Percentiles rank a stretch among this genome's conserved stretches.
These are phyloP conservation scores for Plasmopara halstedii DNA, from an alignment of 352 stramenopile species.

Conservation along the genomic window DNA sequence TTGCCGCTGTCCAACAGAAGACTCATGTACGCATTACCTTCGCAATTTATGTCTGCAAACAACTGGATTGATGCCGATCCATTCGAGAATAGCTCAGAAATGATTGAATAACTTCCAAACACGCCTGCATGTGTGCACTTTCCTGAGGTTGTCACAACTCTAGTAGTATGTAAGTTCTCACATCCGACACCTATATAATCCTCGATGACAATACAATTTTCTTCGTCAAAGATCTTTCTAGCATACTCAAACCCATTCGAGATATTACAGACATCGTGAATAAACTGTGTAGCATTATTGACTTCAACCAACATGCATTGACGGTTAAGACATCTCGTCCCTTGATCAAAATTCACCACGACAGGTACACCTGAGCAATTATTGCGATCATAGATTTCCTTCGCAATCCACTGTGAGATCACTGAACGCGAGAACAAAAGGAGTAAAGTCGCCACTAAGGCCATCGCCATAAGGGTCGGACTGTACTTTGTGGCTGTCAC, in stretches of 20 bases:
- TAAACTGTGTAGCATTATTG: constrained; percentile 8
- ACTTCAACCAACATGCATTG: constrained; percentile 6
- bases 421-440: constrained; percentile 2
- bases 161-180: constrained; percentile 11
- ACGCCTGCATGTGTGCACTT: constrained; percentile 7
- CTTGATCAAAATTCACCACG: constrained; percentile 3
- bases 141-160: constrained; percentile 11
- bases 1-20: constrained; percentile 13
- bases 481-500: not conserved
- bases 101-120: constrained; percentile 13
- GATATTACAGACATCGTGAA: constrained; percentile 13
- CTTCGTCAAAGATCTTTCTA: constrained; percentile 8
- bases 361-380: constrained; percentile 12
- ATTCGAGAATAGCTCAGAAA: constrained; percentile 15
- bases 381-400: constrained; percentile 6
- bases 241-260: constrained; percentile 19
- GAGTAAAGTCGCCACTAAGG: not conserved
- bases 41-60: constrained; percentile 5
- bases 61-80: constrained; percentile 14
- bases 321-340: not conserved
- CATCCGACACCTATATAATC: constrained; percentile 8
- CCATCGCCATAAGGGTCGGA: too few species aligned
- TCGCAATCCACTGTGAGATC: constrained; percentile 3
- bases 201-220: constrained; percentile 23
- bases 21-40: not conserved